Conservation (phyloP, 176 grass and related monocot genomes). For the Rhipidocladum racemiflorum region DNA sequence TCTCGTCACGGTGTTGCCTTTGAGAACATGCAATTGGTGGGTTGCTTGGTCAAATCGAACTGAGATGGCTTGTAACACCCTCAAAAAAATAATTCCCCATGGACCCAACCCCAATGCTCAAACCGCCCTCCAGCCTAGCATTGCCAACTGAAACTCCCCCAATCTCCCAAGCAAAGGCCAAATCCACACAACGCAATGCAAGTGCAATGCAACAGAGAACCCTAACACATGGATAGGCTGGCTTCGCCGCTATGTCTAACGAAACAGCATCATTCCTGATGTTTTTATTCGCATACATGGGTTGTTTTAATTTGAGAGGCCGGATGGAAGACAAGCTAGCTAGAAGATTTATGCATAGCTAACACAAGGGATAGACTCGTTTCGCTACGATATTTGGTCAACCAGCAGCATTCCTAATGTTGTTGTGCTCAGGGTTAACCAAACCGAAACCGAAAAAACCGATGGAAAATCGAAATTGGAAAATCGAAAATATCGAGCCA, state of each 20-base stretch:
- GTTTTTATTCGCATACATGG: background rate
- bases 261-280: background rate
- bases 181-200: background rate
- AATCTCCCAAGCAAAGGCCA: constrained; percentile 2
- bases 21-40: constrained; percentile 30
- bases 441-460: too few species aligned
- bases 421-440: too few species aligned
- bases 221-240: background rate
- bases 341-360: background rate
- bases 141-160: constrained; percentile 19
- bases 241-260: background rate
- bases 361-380: background rate
- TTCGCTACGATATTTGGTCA: background rate
- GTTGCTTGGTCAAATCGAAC: constrained; percentile 50
- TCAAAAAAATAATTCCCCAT: constrained; percentile 18
- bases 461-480: too few species aligned
- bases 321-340: background rate
- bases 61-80: constrained; percentile 17
- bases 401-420: background rate
- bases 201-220: background rate
- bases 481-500: too few species aligned
- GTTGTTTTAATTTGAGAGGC: background rate
- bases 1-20: constrained; percentile 8
- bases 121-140: constrained; percentile 44
- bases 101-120: constrained; percentile 20